phyloP scores from a whole-genome alignment of 2,329 filamentous ascomycete genomes.

The Hypocreales sp. region DNA sequence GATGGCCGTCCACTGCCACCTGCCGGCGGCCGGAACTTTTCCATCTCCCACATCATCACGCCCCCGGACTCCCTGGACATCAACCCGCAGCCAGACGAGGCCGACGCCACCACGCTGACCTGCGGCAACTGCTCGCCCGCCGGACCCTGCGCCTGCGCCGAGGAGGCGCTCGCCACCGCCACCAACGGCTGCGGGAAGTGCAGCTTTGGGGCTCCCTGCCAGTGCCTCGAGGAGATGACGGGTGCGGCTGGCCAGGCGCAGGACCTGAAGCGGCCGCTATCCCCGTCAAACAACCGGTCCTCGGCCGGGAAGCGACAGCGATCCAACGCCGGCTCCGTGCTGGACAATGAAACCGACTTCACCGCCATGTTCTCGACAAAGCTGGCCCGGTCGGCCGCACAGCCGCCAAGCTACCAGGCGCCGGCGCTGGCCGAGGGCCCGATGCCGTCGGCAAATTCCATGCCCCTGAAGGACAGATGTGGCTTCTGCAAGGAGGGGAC shows the following conservation, averaged over 20 bases:
- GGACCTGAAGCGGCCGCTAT: conserved; percentile 33
- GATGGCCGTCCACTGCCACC: conserved; percentile 11
- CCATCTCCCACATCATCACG: conserved; percentile 42
- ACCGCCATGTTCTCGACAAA: conserved; percentile 46
- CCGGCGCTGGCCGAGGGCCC: conserved; percentile 7
- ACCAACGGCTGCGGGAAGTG: conserved; percentile 50
- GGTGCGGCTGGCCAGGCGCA: conserved; percentile 22
- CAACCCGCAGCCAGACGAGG: conserved; percentile 10
- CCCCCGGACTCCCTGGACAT: conserved; percentile 28
- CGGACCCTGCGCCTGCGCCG: conserved; percentile 41
- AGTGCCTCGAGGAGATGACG: conserved; percentile 48
- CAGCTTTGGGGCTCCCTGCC: conserved; percentile 43
- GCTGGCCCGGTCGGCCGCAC: conserved; percentile 1
- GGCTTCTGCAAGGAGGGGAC: conserved; percentile 74
- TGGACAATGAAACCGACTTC: conserved; percentile 59
- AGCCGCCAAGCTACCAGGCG: conserved; percentile 2
- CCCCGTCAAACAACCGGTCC: conserved; percentile 22
- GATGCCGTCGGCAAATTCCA: conserved; percentile 16
- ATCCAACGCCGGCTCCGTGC: conserved; percentile 19
- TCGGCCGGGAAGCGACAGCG: conserved; percentile 41
- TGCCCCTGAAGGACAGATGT: conserved; percentile 50
- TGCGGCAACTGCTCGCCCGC: conserved; percentile 41
- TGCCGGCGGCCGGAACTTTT: conserved; percentile 25
- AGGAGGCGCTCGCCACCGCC: conserved; percentile 38
- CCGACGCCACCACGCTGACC: conserved; percentile 20